Base-by-base conservation (phyloP, 2,329 filamentous ascomycete species). In the Penicillium sp. region DNA sequence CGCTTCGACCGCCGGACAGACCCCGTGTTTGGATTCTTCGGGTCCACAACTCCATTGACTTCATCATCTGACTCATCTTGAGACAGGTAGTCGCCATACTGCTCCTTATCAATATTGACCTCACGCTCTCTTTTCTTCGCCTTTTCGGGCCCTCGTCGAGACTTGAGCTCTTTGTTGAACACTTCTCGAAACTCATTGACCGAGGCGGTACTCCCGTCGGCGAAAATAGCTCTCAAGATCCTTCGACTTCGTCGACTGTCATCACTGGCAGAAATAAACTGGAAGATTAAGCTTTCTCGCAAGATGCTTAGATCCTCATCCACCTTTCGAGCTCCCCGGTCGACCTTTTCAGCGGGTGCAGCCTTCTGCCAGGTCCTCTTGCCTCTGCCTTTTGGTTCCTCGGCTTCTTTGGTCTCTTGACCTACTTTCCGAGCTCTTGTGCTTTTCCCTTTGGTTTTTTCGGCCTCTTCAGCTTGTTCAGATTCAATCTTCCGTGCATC, bases 191-290 rank as follows among this genome's bases (percentile, higher is more conserved):
- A 81, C 58, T 80, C 77, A 41, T 71, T 75, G 21, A 70, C 59
- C 5, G 74, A 67, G 16, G 57, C 60, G 13, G 65, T 57, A 35
- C 68, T 65, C 9, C 78, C 79, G 62, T 80, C 74, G 5, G 79
- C 78, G 62, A 81, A 81, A 43, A 81, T 73, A 21, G 79, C 75
- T 21, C 77, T 69, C 11, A 81, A 46, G 22, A 81, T 78, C 41
- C 77, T 72, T 52, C 78, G 70, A 24, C 74, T 66, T 22, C 68
- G 69, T 8, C 75, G 74, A 37, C 68, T 69, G 19, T 65, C 63
- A 10, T 59, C 63, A 6, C 65, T 67, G 0, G 67, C 63, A 5
- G 63, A 61, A n/a, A 80, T 73, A 55, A 79, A 81, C 48, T 70
- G 72, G 58, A 72, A 73, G 10, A 81, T 71, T 54, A 81, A 58